A percentile compares a stretch with the other conserved stretches of the same genome.
These are phyloP conservation scores for Salix koriyanagi DNA, from an alignment of 345 rosid species.

Conservation along the genomic window DNA sequence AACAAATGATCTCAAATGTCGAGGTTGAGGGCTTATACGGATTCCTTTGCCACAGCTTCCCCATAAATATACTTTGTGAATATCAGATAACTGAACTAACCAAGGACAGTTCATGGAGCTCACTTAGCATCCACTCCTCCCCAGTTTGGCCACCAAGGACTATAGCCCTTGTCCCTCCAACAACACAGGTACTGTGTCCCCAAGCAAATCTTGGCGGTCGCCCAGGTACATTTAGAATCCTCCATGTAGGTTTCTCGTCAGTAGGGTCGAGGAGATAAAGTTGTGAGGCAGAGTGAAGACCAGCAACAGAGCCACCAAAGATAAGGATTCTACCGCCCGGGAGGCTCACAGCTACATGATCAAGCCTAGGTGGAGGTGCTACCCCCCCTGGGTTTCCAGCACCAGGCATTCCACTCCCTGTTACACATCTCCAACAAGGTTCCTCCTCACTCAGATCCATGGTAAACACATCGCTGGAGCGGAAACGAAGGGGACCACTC, in stretches of 20 bases:
- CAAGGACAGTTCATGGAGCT: conserved; percentile 73
- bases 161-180: conserved; percentile 81
- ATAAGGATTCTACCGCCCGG: conserved; percentile 78
- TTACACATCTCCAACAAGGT: conserved; percentile 80
- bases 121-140: conserved; percentile 93
- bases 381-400: conserved; percentile 83
- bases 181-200: conserved; percentile 94
- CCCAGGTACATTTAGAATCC: conserved; percentile 77
- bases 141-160: conserved; percentile 91
- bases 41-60: conserved; percentile 5
- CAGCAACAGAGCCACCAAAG: conserved; percentile 85
- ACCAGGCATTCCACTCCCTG: conserved; percentile 81
- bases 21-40: conserved; percentile 2
- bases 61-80: background rate
- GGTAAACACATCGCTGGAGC: conserved; percentile 82
- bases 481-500: conserved; percentile 81
- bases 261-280: conserved; percentile 82
- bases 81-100: conserved; percentile 52
- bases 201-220: conserved; percentile 81
- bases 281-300: conserved; percentile 90
- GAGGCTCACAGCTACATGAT: conserved; percentile 80
- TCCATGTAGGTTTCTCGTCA: conserved; percentile 86
- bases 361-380: conserved; percentile 88
- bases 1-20: conserved; percentile 5
- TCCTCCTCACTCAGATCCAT: conserved; percentile 88